These are phyloP conservation scores for Russula sp. DNA, from an alignment of 768 basidiomycete genomes.

Conservation along the genomic window DNA sequence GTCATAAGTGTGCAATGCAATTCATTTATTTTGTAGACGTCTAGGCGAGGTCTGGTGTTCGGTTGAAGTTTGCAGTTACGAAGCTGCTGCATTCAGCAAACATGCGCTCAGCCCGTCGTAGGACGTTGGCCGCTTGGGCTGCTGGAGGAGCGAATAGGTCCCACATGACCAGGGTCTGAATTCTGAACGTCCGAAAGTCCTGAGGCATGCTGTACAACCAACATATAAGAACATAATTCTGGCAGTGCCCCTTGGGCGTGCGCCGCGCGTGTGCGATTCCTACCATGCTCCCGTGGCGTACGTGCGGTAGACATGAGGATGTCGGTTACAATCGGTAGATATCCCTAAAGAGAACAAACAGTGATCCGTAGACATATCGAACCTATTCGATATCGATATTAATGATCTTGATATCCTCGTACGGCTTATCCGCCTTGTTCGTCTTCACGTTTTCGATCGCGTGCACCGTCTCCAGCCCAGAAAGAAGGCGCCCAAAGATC, in stretches of 20 bases:
- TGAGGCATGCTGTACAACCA: too few relatives aligned
- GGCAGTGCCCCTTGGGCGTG: too few relatives aligned
- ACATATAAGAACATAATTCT: too few relatives aligned
- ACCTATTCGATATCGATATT: conserved; percentile 64
- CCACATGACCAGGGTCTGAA: background rate
- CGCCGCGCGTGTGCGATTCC: background rate
- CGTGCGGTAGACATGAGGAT: background rate
- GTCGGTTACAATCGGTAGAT: background rate
- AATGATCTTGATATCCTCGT: conserved; percentile 88
- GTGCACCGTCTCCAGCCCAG: conserved; percentile 86
- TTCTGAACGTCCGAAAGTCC: background rate
- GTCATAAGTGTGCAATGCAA: background rate
- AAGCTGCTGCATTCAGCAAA: too few relatives aligned
- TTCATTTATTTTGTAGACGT: background rate
- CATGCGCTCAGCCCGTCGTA: background rate
- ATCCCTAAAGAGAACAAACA: background rate
- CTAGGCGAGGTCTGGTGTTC: background rate
- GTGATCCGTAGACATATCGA: conserved; percentile 26
- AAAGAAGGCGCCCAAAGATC: conserved; percentile 84
- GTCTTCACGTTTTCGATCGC: conserved; percentile 86
- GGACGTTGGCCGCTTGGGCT: background rate
- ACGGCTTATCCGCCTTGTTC: conserved; percentile 81
- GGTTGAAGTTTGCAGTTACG: too few relatives aligned
- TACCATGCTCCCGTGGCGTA: background rate
- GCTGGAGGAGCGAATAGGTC: background rate